These are phyloP conservation scores for Microbotryum saponariae DNA, from an alignment of 1,284 basidiomycete species.

Conservation along the genomic window DNA sequence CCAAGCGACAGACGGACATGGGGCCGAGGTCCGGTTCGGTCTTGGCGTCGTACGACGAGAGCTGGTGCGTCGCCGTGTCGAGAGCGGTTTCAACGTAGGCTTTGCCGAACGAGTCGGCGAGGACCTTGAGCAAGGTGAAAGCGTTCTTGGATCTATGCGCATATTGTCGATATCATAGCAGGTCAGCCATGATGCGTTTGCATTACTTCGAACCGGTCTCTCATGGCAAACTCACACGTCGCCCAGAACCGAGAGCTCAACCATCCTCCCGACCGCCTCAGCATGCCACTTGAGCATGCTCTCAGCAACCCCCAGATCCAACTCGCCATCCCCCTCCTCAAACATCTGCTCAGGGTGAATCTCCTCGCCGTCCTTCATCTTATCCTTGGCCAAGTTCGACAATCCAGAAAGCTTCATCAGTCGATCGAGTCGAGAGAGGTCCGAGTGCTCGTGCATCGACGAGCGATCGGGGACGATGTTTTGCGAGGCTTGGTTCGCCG, in stretches of 20 bases:
- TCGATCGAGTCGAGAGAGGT: slow-evolving; percentile 30
- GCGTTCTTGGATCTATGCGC: slow-evolving; percentile 72
- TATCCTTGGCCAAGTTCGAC: slow-evolving; percentile 36
- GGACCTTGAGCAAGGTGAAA: slow-evolving; percentile 71
- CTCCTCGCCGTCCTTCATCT: slow-evolving; percentile 31
- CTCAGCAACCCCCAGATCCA: slow-evolving; percentile 70
- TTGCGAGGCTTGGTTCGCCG: slow-evolving; percentile 47
- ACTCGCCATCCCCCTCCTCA: slow-evolving; percentile 67
- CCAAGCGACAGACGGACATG: slow-evolving; percentile 59
- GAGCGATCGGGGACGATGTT: slow-evolving; percentile 10
- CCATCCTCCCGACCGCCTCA: slow-evolving; percentile 82
- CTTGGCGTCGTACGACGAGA: slow-evolving; percentile 67
- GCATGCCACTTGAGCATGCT: slow-evolving; percentile 93
- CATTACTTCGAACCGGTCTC: too few species aligned
- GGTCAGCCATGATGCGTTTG: too few species aligned
- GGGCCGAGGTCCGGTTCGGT: slow-evolving; percentile 69
- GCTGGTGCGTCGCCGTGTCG: slow-evolving; percentile 71
- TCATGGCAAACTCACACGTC: slow-evolving; percentile 61
- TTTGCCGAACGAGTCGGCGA: slow-evolving; percentile 79
- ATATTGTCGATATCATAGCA: neutral
- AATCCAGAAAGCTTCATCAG: slow-evolving; percentile 66
- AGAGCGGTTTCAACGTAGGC: slow-evolving; percentile 85
- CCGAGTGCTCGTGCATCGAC: slow-evolving; percentile 10
- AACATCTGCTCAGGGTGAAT: slow-evolving; percentile 11
- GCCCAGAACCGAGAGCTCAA: slow-evolving; percentile 67